Conservation (phyloP, 148 eudicot species). For the Chenopodium berlandieri region DNA sequence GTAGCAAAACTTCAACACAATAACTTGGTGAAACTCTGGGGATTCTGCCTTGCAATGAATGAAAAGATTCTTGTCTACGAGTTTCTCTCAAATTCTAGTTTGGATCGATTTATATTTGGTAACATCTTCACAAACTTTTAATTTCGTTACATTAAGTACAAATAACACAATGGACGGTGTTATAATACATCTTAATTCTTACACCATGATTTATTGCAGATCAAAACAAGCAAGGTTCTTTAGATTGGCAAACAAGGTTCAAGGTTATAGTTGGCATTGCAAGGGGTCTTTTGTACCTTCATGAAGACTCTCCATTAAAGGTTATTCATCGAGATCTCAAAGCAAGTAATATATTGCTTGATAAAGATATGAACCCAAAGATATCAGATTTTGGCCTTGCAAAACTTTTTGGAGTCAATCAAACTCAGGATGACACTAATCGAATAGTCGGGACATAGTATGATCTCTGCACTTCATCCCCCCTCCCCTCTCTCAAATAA, state of each 20-base stretch:
- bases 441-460: conserved; percentile 30
- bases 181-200: too few relatives aligned
- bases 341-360: conserved; percentile 34
- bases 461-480: conserved; percentile 1
- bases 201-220: neutral
- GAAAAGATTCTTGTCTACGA: conserved; percentile 17
- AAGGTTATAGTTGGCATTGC: conserved; percentile 17
- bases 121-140: neutral
- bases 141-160: too few relatives aligned
- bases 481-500: too few relatives aligned
- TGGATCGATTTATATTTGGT: conserved; percentile 38
- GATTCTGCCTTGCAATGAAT: conserved; percentile 28
- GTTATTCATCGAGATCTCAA: neutral
- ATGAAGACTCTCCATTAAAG: conserved; percentile 24
- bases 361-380: conserved; percentile 34
- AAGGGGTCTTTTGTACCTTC: conserved; percentile 24
- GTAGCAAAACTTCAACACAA: conserved; percentile 43
- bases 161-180: too few relatives aligned
- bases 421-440: conserved; percentile 23
- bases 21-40: conserved; percentile 37
- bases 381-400: conserved; percentile 47
- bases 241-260: conserved; percentile 13
- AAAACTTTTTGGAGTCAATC: conserved; percentile 29
- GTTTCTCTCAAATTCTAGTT: conserved; percentile 39
- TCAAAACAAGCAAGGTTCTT: neutral